Base-by-base conservation (phyloP, 371 early-diverging fungal genomes). In the Mortierella sp. region DNA sequence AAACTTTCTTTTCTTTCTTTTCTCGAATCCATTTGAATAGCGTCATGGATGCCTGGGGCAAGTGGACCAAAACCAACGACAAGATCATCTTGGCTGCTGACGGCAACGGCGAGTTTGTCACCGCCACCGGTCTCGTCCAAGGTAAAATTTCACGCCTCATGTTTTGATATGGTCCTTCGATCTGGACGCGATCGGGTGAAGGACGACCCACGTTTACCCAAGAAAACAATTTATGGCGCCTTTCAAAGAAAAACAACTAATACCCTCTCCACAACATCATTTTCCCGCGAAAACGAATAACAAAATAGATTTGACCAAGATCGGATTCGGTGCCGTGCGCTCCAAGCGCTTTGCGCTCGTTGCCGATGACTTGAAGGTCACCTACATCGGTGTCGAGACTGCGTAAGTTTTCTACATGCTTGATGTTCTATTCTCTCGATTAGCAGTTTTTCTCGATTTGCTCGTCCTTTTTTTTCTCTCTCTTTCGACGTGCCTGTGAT, bases 11-110 rank as follows among this genome's bases (percentile, higher is more conserved):
- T n/a, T n/a, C 14, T 14, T 75, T 52, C 9, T 71, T 44, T 31
- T 55, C 21, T 50, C 16, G 26, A 70, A 31, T 2, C 19, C 52
- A 70, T 31, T 9, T 9, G 14, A 74, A 74, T 45, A 82, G 82
- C 85, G 95, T 95, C 72, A 92, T 94, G 94, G 90, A 94, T 82
- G 95, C 95, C 28, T 96, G 95, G 91, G 96, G 94, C 72, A 92
- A 93, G 84, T 89, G 89, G 71, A 83, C 88, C 75, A 85, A 89
- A 38, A 89, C 87, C 79, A 91, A 91, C 72, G 80, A 91, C 81
- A 91, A 92, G 88, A 88, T 94, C 79, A 87, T 93, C 76, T 92
- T 96, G 93, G 92, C 93, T 45, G 92, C 94, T 63, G 95, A 95
- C 76, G 95, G 91, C 60, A 92, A 92, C 73, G 92, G 90, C 63